phyloP scores from a whole-genome alignment of 2,329 filamentous ascomycete species.

The Phyllosticta paracitricarpa region DNA sequence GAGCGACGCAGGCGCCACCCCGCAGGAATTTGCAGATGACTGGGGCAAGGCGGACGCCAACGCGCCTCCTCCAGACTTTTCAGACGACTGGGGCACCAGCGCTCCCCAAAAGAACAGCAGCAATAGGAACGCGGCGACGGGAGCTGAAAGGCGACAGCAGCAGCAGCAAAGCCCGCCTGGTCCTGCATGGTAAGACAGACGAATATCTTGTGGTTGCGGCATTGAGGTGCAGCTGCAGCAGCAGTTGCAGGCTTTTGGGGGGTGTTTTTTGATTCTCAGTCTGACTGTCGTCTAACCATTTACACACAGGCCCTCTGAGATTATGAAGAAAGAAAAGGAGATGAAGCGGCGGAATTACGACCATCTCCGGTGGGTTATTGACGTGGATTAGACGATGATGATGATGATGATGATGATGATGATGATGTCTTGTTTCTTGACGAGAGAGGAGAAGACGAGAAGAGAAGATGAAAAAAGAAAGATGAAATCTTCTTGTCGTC shows the following conservation, averaged over 20 bases:
- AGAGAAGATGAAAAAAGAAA: neutral
- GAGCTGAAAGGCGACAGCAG: neutral
- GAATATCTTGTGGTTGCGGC: neutral
- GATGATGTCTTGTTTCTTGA: neutral
- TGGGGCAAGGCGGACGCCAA: neutral
- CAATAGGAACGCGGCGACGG: neutral
- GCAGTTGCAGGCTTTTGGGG: neutral
- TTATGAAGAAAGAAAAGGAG: neutral
- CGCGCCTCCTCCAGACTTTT: neutral
- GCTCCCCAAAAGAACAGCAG: neutral
- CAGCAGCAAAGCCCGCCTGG: neutral
- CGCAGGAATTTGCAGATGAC: neutral
- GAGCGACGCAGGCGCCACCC: neutral
- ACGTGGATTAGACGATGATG: neutral
- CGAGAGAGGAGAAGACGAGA: too few species aligned
- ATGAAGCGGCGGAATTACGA: neutral
- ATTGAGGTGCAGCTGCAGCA: constrained; percentile 1
- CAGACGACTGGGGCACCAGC: neutral
- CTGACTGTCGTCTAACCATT: neutral
- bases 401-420: neutral
- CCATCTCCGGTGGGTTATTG: neutral
- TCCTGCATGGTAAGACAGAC: neutral
- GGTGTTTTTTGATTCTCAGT: neutral
- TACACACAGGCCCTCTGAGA: neutral
- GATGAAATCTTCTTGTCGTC: neutral